Percentiles rank a stretch among this genome's conserved stretches.
These are phyloP conservation scores for Hyaloperonospora brassicae DNA, from an alignment of 352 stramenopile genomes.

Conservation along the genomic window DNA sequence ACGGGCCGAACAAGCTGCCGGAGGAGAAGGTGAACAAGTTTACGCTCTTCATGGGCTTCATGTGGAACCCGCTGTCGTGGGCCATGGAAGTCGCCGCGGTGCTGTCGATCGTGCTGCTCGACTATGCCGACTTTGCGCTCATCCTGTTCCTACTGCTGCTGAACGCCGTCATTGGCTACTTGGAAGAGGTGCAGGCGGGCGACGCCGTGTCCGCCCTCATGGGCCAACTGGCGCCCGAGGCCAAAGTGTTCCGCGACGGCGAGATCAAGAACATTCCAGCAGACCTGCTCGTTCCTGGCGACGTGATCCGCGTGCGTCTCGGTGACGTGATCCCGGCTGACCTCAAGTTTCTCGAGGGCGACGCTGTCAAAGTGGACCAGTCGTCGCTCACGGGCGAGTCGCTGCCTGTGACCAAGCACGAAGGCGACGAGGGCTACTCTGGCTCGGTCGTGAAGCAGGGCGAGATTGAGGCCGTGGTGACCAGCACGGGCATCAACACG, in stretches of 20 bases:
- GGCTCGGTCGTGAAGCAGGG: conserved; percentile 81
- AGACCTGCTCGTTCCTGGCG: conserved; percentile 58
- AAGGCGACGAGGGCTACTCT: conserved; percentile 77
- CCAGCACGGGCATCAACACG: conserved; percentile 80
- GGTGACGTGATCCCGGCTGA: conserved; percentile 91
- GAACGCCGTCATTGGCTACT: conserved; percentile 71
- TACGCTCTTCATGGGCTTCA: conserved; percentile 67
- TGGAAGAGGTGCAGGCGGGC: conserved; percentile 80
- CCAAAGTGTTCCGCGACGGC: conserved; percentile 78
- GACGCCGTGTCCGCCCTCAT: conserved; percentile 86
- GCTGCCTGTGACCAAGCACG: conserved; percentile 84
- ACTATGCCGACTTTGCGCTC: conserved; percentile 68
- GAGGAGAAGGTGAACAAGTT: conserved; percentile 75
- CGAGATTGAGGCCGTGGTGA: conserved; percentile 88
- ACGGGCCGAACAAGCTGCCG: conserved; percentile 77
- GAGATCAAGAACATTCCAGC: conserved; percentile 61
- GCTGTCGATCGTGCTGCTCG: conserved; percentile 64
- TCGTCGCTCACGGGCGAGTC: conserved; percentile 92
- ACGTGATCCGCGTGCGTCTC: conserved; percentile 70
- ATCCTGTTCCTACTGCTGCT: conserved; percentile 65
- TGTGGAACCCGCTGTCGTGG: conserved; percentile 81
- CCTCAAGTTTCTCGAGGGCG: conserved; percentile 74
- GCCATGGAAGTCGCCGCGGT: conserved; percentile 72
- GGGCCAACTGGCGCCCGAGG: conserved; percentile 77
- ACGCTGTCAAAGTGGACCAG: conserved; percentile 84